These are phyloP conservation scores for Rhinocladiella mackenziei DNA, from an alignment of 2,329 filamentous ascomycete genomes.

Conservation along the genomic window DNA sequence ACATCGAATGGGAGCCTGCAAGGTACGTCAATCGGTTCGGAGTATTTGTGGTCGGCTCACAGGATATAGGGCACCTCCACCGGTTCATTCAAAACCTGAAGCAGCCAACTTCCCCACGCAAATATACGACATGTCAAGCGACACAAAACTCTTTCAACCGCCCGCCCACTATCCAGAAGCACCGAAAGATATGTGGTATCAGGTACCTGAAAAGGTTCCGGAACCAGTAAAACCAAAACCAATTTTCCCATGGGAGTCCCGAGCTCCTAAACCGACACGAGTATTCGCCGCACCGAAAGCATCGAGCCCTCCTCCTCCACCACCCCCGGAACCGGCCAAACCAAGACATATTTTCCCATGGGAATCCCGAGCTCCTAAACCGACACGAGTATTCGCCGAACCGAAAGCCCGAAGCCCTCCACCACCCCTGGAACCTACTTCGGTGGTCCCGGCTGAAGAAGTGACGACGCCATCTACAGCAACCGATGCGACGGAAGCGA, in stretches of 20 bases:
- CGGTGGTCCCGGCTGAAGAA: constrained; percentile 2
- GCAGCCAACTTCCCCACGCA: constrained; percentile 75
- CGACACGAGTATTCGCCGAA: too few relatives aligned
- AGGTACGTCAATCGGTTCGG: constrained; percentile 41
- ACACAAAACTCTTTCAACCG: constrained; percentile 69
- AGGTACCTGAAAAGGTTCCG: constrained; percentile 61
- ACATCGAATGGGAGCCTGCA: constrained; percentile 60
- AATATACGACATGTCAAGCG: constrained; percentile 78
- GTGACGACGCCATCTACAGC: constrained; percentile 9
- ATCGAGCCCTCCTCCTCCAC: constrained; percentile 24
- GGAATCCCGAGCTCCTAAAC: too few relatives aligned
- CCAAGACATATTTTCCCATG: too few relatives aligned
- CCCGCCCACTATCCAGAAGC: constrained; percentile 75
- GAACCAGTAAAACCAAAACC: constrained; percentile 56
- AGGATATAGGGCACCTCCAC: constrained; percentile 55
- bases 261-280: constrained; percentile 57
- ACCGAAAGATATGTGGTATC: constrained; percentile 82
- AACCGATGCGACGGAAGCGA: constrained; percentile 12
- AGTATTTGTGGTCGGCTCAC: constrained; percentile 28
- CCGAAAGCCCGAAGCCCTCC: constrained; percentile 29
- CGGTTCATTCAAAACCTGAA: constrained; percentile 70
- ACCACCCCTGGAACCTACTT: constrained; percentile 7
- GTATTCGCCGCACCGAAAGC: constrained; percentile 40
- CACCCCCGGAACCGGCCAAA: too few relatives aligned
- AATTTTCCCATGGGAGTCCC: constrained; percentile 88